Evolutionary conservation across 1,284 basidiomycete genomes (phyloP), one percentile per base, ranked within the genome.

Genomic region (Ganoderma lingzhi): DNA sequence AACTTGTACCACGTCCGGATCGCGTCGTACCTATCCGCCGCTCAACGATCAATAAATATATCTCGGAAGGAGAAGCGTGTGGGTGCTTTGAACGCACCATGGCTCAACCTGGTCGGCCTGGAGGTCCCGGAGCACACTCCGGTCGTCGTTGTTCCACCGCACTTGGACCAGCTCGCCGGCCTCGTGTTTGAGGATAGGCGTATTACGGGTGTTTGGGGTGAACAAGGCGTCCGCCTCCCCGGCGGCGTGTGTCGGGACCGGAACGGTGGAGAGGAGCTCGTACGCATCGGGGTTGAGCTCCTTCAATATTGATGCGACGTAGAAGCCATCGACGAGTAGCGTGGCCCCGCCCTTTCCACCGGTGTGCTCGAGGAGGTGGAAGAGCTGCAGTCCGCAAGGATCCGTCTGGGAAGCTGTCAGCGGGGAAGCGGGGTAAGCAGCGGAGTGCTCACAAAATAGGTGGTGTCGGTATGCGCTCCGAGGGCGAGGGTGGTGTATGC

Each of bases 71-170:
- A 41, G 17, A 30, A 28, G n/a, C n/a, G n/a, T 9, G 19, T 23
- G 6, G 3, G 51, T 41, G 17, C 0, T 41, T 14, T 17, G 39
- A n/a, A 73, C 86, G 62, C 76, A 91, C 94, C 94, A 96, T 62
- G 86, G 83, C 74, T 93, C 90, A 2, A 96, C 87, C 68, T 88
- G 77, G 9, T 84, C 83, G 0, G 88, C 81, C 9, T 84, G 84
- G 75, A 96, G 68, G 76, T 86, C 81, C 71, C 82, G 84, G 85
- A 97, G 86, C 0, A 92, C 92, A 70, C 94, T 96, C 61, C 97
- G 84, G 80, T 99, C 97, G 75, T 97, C 95, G 71, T 96, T 97
- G 78, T 99, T 99, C 94, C 96, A 99, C 55, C 97, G 83, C 15
- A 98, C 92, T 72, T 95, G 91, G 1, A 85, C 80, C 0, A 99